Evolutionary conservation across 345 rosid species (phyloP), one percentile per base, ranked within the genome.

Genomic region (Cardamine chenopodiifolia): DNA sequence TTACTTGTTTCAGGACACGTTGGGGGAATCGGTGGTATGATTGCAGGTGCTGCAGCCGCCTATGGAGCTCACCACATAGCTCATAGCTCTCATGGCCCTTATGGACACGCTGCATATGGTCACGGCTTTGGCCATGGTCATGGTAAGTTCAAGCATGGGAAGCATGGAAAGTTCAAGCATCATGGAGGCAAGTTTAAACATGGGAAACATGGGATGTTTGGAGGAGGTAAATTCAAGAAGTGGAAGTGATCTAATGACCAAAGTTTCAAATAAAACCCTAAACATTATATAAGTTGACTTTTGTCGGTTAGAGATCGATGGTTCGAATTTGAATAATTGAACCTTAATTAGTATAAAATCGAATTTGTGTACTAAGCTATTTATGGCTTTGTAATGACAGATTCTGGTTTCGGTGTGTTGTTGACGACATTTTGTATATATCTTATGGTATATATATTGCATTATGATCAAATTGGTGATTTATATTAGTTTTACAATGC

Each of bases 1-100:
- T 32, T 37, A 18, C 67, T 54, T 55, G 40, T 29, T 65, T 50
- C 82, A 91, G 94, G 96, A 20, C 95, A 87, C n/a, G 74, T 82
- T 28, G 77, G 80, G n/a, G 94, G 92, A 20, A 31, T 91, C 5
- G 98, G 94, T 8, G 86, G 87, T 53, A n/a, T 93, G 84, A 11
- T 91, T 64, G 97, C 96, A 8, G 98, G 96, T 19, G 98, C 97
- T 8, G 97, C 97, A 3, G 97, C 94, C 1, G 98, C 98, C 48
- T 76, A 70, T 73, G 97, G 97, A 62, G 90, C 88, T 28, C 83
- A 82, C 40, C 85, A 88, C 52, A 0, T 84, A 50, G 5, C 83
- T 19, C 90, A 86, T n/a, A 86, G 89, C 29, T 9, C 78, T 22
- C 84, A 80, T 20, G 28, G 34, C 9, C 79, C 71, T 50, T 68